Percentiles rank a stretch among this genome's conserved stretches.
phyloP scores from a whole-genome alignment of 192 early-diverging fungal genomes.

The Diversispora epigaea region DNA sequence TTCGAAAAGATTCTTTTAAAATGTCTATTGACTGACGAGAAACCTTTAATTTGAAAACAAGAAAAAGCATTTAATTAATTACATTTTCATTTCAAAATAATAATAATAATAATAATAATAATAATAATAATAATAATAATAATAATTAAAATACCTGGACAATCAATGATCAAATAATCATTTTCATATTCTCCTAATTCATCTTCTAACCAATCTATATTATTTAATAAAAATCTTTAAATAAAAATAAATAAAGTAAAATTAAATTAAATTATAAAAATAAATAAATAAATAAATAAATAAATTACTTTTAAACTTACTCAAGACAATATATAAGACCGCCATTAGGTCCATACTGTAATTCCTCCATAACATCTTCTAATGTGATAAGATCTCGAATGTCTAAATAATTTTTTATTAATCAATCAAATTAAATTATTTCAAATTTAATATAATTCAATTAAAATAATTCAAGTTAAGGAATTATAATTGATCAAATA shows the following conservation, averaged over 20 bases:
- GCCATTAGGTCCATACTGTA: slow-evolving; percentile 97
- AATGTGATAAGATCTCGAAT: slow-evolving; percentile 96
- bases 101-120: neutral
- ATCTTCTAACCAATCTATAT: slow-evolving; percentile 96
- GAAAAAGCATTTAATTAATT: neutral
- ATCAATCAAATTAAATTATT: neutral
- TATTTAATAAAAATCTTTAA: slow-evolving; percentile 79
- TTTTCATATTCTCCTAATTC: slow-evolving; percentile 88
- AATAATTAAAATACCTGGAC: slow-evolving; percentile 59
- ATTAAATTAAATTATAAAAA: neutral
- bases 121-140: neutral
- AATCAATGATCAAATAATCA: slow-evolving; percentile 97
- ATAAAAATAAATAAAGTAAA: neutral
- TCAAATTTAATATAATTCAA: neutral
- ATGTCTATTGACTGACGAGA: slow-evolving; percentile 91
- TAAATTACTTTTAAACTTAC: slow-evolving; percentile 39
- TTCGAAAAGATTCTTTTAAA: slow-evolving; percentile 90
- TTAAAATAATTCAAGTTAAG: neutral
- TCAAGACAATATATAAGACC: slow-evolving; percentile 96
- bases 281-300: neutral
- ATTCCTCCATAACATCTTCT: slow-evolving; percentile 97
- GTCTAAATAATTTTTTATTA: slow-evolving; percentile 48
- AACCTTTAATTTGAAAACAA: slow-evolving; percentile 56
- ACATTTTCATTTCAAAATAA: too few relatives aligned
- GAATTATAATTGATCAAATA: slow-evolving; percentile 28